These are phyloP conservation scores for Hyaloperonospora arabidopsidis DNA, from an alignment of 352 stramenopile genomes.

Conservation along the genomic window DNA sequence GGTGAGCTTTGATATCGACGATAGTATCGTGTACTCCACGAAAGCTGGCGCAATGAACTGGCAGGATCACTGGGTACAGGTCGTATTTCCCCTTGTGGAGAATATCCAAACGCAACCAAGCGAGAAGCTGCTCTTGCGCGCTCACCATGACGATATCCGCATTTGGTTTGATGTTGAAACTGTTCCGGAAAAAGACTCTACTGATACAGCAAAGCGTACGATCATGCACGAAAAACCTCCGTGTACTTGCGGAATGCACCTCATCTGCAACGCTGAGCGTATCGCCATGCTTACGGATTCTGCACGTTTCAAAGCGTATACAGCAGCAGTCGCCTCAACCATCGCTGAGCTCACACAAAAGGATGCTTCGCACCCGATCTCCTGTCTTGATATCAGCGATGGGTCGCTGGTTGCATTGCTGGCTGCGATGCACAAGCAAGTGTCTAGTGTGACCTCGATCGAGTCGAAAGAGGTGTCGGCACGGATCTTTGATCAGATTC, in stretches of 20 bases:
- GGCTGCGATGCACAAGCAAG: slow-evolving; percentile 35
- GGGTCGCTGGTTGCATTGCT: slow-evolving; percentile 60
- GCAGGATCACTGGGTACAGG: slow-evolving; percentile 81
- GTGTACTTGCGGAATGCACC: slow-evolving; percentile 66
- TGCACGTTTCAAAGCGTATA: slow-evolving; percentile 37
- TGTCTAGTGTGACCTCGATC: slow-evolving; percentile 55
- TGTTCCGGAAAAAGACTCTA: slow-evolving; percentile 6
- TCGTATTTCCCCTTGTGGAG: slow-evolving; percentile 55
- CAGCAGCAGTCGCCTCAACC: slow-evolving; percentile 20
- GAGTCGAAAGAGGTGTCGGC: slow-evolving; percentile 79
- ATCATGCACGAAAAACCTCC: slow-evolving; percentile 38
- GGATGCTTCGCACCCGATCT: slow-evolving; percentile 21
- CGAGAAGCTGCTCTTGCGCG: slow-evolving; percentile 35
- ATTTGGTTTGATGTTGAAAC: slow-evolving; percentile 69
- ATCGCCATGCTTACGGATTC: slow-evolving; percentile 64
- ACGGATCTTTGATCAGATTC: slow-evolving; percentile 65
- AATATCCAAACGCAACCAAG: slow-evolving; percentile 17
- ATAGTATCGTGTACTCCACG: slow-evolving; percentile 61
- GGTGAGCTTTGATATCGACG: slow-evolving; percentile 48
- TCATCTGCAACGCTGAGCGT: slow-evolving; percentile 74
- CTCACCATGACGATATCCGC: slow-evolving; percentile 67
- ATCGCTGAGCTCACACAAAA: slow-evolving; percentile 16
- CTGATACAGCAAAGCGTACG: slow-evolving; percentile 33
- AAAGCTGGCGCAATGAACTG: slow-evolving; percentile 57
- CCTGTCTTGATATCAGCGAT: slow-evolving; percentile 71